Conservation (phyloP, 305 asterid species). For the Solanum hybrid region DNA sequence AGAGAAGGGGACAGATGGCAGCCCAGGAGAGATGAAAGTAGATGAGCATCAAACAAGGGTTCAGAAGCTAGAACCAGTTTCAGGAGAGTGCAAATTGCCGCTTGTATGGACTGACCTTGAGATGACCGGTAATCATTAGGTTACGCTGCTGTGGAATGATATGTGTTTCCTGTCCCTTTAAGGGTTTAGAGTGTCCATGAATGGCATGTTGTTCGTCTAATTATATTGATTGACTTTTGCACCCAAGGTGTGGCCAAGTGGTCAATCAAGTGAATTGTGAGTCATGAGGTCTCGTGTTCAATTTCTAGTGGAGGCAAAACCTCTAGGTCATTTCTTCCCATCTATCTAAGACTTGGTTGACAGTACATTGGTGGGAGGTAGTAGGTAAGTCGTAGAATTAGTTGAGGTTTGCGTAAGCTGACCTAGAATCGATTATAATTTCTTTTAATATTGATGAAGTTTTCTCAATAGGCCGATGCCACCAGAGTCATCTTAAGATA, state of each 20-base stretch:
- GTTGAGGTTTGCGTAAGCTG: background rate
- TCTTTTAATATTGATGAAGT: background rate
- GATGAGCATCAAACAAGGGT: slow-evolving; percentile 18
- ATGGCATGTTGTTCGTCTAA: background rate
- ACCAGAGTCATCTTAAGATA: background rate
- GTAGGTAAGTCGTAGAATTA: background rate
- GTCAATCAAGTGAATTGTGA: background rate
- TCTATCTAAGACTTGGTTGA: background rate
- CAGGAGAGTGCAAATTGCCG: slow-evolving; percentile 49
- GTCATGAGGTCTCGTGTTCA: background rate
- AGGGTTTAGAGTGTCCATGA: background rate
- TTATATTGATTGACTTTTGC: background rate
- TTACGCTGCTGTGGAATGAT: background rate
- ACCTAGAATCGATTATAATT: background rate
- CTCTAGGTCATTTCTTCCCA: background rate
- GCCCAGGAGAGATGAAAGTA: slow-evolving; percentile 21
- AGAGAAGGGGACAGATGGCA: slow-evolving; percentile 15
- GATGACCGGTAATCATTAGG: slow-evolving; percentile 62
- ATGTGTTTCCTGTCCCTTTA: background rate
- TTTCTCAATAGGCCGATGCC: background rate
- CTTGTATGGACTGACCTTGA: slow-evolving; percentile 98
- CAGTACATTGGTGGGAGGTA: background rate
- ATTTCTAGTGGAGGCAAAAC: background rate
- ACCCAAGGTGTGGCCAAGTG: background rate
- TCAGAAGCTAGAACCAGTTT: slow-evolving; percentile 20